Conservation (phyloP, 2,329 filamentous ascomycete genomes). For the Metarhizium album region DNA sequence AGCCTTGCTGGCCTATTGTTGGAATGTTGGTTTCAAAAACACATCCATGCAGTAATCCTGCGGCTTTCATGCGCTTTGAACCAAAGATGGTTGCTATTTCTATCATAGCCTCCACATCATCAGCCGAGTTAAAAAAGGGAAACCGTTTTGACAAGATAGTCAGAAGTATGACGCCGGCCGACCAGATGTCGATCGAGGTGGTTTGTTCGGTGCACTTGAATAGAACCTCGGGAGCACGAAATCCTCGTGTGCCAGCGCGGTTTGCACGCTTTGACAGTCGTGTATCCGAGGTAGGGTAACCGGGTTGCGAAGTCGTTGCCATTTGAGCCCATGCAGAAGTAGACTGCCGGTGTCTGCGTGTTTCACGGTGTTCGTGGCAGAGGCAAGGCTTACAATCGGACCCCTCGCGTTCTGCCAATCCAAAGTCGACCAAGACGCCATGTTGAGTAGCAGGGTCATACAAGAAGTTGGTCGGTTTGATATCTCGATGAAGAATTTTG, state of each 20-base stretch:
- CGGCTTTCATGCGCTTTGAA: slow-evolving; percentile 68
- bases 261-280: slow-evolving; percentile 85
- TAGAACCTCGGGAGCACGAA: slow-evolving; percentile 90
- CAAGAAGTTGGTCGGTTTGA: slow-evolving; percentile 95
- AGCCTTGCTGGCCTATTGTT: slow-evolving; percentile 76
- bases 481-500: slow-evolving; percentile 84
- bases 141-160: slow-evolving; percentile 88
- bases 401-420: slow-evolving; percentile 79
- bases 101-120: slow-evolving; percentile 94
- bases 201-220: slow-evolving; percentile 96
- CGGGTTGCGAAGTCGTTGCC: slow-evolving; percentile 40
- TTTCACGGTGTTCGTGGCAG: slow-evolving; percentile 57
- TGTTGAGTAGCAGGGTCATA: slow-evolving; percentile 73
- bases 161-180: slow-evolving; percentile 90
- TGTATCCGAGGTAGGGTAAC: slow-evolving; percentile 83
- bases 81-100: slow-evolving; percentile 97
- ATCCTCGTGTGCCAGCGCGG: slow-evolving; percentile 86
- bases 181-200: slow-evolving; percentile 94
- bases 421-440: slow-evolving; percentile 96
- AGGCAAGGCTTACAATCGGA: slow-evolving; percentile 69
- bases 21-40: slow-evolving; percentile 90
- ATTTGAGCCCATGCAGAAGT: slow-evolving; percentile 46
- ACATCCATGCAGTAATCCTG: slow-evolving; percentile 76
- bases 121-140: slow-evolving; percentile 97
- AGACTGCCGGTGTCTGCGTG: slow-evolving; percentile 50